phyloP scores from a whole-genome alignment of 148 eudicot genomes.

The Silene uniflora region DNA sequence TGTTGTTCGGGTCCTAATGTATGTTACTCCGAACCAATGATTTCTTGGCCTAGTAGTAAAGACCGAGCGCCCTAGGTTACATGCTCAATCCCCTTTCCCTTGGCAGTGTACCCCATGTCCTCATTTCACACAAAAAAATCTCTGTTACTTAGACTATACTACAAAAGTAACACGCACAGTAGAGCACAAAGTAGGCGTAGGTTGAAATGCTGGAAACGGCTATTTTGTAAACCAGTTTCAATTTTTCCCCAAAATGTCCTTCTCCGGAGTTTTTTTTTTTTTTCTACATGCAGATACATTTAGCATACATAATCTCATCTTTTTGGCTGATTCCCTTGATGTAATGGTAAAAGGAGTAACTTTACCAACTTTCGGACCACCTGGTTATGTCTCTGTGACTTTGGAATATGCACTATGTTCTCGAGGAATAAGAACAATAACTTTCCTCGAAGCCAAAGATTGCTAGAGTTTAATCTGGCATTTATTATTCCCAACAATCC shows the following conservation, averaged over 20 bases:
- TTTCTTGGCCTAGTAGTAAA: too few species aligned
- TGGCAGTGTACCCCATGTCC: too few species aligned
- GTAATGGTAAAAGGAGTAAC: too few species aligned
- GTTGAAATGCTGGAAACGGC: too few species aligned
- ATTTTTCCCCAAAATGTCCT: not conserved
- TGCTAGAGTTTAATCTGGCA: not conserved
- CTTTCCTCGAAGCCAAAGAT: not conserved
- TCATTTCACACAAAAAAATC: too few species aligned
- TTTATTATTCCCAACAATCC: not conserved
- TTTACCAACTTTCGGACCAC: not conserved
- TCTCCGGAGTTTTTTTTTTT: not conserved
- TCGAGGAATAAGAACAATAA: slow-evolving; percentile 1
- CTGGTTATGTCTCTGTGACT: not conserved
- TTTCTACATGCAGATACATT: not conserved
- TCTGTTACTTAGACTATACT: too few species aligned
- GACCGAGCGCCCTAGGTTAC: too few species aligned
- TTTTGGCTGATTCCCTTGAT: too few species aligned
- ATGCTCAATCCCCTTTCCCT: too few species aligned
- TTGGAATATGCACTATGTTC: not conserved
- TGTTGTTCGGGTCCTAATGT: not conserved
- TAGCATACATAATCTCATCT: too few species aligned
- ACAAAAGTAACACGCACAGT: too few species aligned
- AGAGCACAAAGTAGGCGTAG: too few species aligned
- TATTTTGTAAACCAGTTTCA: not conserved
- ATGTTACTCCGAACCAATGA: not conserved